A percentile compares a stretch with the other conserved stretches of the same genome.
Conservation (phyloP, 129 eudicot genomes). For the Kitagawia praeruptora region DNA sequence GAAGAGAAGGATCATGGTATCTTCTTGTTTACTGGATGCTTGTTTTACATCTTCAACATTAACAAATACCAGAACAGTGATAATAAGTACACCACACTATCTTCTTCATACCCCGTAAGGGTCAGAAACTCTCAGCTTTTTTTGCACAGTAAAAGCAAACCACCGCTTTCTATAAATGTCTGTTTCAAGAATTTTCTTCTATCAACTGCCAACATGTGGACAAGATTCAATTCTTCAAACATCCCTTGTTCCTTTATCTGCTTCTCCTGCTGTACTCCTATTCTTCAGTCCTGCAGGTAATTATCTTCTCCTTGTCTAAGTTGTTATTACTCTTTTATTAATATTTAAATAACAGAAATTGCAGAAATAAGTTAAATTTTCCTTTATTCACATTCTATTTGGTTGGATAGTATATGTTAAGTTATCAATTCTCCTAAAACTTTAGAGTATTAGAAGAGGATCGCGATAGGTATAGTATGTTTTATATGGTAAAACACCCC, state of each 20-base stretch:
- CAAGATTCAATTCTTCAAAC: background rate
- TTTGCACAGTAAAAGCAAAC: background rate
- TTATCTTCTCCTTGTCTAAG: background rate
- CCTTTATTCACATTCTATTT: too few species aligned
- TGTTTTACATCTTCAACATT: background rate
- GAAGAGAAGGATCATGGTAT: conserved; percentile 4
- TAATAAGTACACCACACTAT: background rate
- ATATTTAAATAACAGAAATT: background rate
- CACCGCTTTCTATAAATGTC: background rate
- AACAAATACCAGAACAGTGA: background rate
- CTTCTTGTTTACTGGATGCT: background rate
- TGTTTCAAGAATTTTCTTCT: background rate
- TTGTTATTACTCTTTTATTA: too few species aligned
- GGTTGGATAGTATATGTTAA: too few species aligned
- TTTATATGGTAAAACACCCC: background rate
- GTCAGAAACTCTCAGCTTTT: background rate
- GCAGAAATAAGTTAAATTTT: background rate
- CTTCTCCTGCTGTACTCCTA: conserved; percentile 5
- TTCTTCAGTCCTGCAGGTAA: conserved; percentile 6
- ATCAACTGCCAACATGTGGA: background rate
- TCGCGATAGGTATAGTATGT: too few species aligned
- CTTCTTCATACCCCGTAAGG: background rate
- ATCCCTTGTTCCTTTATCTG: conserved; percentile 7
- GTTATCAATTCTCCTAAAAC: background rate
- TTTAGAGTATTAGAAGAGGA: too few species aligned